These are phyloP conservation scores for Mediolabrus comicus DNA, from an alignment of 108 stramenopile species.

Conservation along the genomic window DNA sequence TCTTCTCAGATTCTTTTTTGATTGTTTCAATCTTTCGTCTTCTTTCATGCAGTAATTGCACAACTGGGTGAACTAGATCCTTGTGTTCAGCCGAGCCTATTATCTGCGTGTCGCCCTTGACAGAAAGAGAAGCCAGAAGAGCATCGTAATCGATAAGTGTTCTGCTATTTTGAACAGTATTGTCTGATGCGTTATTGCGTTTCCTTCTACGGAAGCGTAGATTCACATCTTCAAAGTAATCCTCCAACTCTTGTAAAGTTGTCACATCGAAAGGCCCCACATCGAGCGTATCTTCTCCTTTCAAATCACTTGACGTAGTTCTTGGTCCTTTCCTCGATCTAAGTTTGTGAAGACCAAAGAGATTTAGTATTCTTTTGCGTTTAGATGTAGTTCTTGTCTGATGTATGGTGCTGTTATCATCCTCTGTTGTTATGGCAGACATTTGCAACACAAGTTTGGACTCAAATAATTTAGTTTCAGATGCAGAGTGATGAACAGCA, in stretches of 20 bases:
- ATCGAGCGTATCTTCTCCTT: background rate
- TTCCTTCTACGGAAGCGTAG: conserved; percentile 45
- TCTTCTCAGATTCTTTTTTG: conserved; percentile 20
- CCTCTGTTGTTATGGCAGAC: background rate
- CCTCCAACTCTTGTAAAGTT: conserved; percentile 41
- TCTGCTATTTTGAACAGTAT: conserved; percentile 3
- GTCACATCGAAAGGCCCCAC: conserved; percentile 25
- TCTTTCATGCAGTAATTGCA: conserved; percentile 65
- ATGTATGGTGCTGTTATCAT: background rate
- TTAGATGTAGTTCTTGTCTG: background rate
- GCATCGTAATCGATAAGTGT: conserved; percentile 57
- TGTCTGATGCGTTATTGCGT: too few relatives aligned
- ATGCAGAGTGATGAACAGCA: background rate
- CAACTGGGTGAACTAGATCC: conserved; percentile 74
- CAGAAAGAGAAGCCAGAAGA: conserved; percentile 55
- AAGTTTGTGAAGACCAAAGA: conserved; percentile 3
- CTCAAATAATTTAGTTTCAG: background rate
- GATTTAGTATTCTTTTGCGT: conserved; percentile 7
- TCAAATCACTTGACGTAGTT: background rate
- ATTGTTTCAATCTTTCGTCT: conserved; percentile 31
- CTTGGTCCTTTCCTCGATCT: background rate
- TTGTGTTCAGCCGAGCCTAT: conserved; percentile 61
- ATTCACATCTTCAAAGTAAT: conserved; percentile 55
- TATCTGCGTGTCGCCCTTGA: conserved; percentile 77
- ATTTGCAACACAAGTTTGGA: background rate